Conservation (phyloP, 352 stramenopile genomes). For the Globisporangium ultimum region DNA sequence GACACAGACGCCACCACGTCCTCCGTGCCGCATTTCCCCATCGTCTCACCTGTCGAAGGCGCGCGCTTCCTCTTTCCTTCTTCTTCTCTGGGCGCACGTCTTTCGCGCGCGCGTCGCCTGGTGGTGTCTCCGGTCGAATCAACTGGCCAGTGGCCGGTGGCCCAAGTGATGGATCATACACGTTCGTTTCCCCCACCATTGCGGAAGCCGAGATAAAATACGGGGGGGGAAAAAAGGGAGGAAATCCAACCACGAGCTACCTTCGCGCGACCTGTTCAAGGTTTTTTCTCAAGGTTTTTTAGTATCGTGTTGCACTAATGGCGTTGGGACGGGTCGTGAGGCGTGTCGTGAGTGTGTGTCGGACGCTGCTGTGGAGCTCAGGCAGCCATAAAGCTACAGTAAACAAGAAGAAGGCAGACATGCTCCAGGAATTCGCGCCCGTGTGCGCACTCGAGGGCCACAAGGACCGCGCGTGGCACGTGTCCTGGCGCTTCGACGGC, state of each 20-base stretch:
- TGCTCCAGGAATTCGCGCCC: slow-evolving; percentile 28
- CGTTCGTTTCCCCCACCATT: slow-evolving; percentile 17
- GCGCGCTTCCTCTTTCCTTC: not conserved
- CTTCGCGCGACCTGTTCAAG: not conserved
- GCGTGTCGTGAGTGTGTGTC: slow-evolving; percentile 3
- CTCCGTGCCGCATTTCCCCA: not conserved
- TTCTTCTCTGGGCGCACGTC: not conserved
- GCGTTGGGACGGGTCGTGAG: not conserved
- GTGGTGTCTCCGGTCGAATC: slow-evolving; percentile 2
- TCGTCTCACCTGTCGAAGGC: not conserved
- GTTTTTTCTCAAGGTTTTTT: not conserved
- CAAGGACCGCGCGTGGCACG: slow-evolving; percentile 89
- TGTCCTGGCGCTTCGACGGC: slow-evolving; percentile 86
- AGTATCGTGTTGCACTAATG: slow-evolving; percentile 11
- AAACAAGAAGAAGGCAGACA: not conserved
- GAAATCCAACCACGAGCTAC: slow-evolving; percentile 3
- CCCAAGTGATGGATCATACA: slow-evolving; percentile 23
- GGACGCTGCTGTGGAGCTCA: not conserved
- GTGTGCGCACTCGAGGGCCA: slow-evolving; percentile 80
- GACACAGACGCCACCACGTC: not conserved
- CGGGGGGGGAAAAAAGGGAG: not conserved
- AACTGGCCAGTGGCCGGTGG: slow-evolving; percentile 9
- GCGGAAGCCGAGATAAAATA: no score
- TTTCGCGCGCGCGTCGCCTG: not conserved
- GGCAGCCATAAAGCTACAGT: not conserved